Conservation (phyloP, 2,329 filamentous ascomycete genomes). For the Fusarium fujikuroi region DNA sequence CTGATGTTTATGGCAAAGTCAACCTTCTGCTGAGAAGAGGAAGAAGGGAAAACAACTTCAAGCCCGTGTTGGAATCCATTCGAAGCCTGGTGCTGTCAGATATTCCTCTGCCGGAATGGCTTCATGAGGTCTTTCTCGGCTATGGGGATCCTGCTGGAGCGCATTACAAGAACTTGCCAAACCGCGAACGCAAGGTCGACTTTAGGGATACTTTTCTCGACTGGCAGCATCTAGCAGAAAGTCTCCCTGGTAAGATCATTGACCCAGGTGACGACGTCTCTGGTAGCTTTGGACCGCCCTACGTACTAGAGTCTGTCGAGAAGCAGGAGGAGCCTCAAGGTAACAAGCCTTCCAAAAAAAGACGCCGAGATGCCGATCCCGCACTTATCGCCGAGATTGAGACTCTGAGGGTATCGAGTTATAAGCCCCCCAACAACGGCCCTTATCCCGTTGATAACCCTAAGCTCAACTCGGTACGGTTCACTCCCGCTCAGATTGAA, state of each 20-base stretch:
- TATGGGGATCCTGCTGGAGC: conserved; percentile 93
- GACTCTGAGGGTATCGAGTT: conserved; percentile 85
- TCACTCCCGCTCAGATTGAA: conserved; percentile 90
- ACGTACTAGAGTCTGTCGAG: conserved; percentile 77
- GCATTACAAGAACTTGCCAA: conserved; percentile 83
- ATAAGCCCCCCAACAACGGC: conserved; percentile 87
- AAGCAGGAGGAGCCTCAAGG: conserved; percentile 62
- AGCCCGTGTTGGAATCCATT: conserved; percentile 90
- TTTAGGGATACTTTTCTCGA: conserved; percentile 95
- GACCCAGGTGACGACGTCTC: conserved; percentile 79
- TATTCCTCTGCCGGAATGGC: conserved; percentile 86
- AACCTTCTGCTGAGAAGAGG: conserved; percentile 87
- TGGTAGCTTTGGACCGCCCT: conserved; percentile 85
- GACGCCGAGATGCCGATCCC: conserved; percentile 81
- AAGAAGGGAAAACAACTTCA: conserved; percentile 97
- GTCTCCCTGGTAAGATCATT: conserved; percentile 86
- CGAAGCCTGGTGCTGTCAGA: conserved; percentile 86
- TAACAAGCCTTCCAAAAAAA: conserved; percentile 81
- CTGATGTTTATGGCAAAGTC: conserved; percentile 83
- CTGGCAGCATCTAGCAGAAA: conserved; percentile 93
- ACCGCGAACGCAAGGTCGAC: conserved; percentile 81
- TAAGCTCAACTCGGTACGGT: conserved; percentile 84
- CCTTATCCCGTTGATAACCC: conserved; percentile 89
- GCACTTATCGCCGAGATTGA: conserved; percentile 70
- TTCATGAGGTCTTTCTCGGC: conserved; percentile 97